Evolutionary conservation across 345 rosid genomes (phyloP), one percentile per base, ranked within the genome.

Genomic region (Linum tenue): DNA sequence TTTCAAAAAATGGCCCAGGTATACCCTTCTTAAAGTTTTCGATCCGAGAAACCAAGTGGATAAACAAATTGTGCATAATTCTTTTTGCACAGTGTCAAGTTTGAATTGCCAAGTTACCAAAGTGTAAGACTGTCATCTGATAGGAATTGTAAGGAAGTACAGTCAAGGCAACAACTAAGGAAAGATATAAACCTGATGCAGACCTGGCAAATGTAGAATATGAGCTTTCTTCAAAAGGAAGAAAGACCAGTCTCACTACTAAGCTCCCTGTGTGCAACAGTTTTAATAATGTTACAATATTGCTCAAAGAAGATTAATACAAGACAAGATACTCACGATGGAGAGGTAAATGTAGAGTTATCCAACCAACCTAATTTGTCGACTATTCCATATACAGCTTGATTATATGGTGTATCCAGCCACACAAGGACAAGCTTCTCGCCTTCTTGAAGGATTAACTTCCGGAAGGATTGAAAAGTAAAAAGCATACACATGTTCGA

Each of bases 161-260:
- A 22, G 17, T 44, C 41, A 68, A 63, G 31, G 56, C 51, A 57
- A 72, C 69, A 71, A 77, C 10, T 36, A 51, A 78, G 80, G 78
- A 79, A 55, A 85, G 92, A 83, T 75, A 72, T 81, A 74, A 85
- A 90, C 99, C 97, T 90, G 99, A 82, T 65, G 95, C 91, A 64
- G 85, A 89, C 95, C 95, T 89, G 85, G 99, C 96, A 85, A 89
- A 95, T 70, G 87, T 87, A 69, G 89, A 77, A 76, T 83, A 87
- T 59, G 99, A 82, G 79, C 97, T 95, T 80, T 95, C 99, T 82
- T 95, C 96, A 48, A 91, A 89, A 15, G 97, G 99, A 75, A 90
- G 89, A 82, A 90, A 85, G 72, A 94, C 88, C 86, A 94, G 48
- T 70, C 97, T 84, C 71, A 90, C 99, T 64, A 94, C 99, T 70